phyloP scores from a whole-genome alignment of 83 land plant species.

The Picea engelmannii region DNA sequence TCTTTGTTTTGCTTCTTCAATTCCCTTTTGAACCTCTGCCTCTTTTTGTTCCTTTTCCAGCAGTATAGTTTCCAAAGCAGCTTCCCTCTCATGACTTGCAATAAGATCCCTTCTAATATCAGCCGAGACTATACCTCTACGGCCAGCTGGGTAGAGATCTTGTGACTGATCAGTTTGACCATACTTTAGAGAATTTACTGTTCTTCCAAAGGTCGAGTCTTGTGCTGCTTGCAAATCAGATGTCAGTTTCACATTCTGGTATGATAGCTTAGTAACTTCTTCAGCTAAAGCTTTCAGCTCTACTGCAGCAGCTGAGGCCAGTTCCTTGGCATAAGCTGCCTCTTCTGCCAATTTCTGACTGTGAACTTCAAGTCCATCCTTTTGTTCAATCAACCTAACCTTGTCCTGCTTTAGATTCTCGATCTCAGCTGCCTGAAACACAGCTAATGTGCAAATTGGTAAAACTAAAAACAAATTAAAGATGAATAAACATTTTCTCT shows the following conservation, averaged over 20 bases:
- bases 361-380: slow-evolving; percentile 67
- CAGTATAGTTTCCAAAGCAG: slow-evolving; percentile 53
- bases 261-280: slow-evolving; percentile 92
- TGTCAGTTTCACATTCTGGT: slow-evolving; percentile 69
- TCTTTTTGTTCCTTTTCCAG: slow-evolving; percentile 65
- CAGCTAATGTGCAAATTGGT: background rate
- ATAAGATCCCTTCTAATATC: slow-evolving; percentile 50
- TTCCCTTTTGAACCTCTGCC: slow-evolving; percentile 59
- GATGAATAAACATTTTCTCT: background rate
- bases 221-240: slow-evolving; percentile 54
- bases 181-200: slow-evolving; percentile 12
- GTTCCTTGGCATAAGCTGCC: slow-evolving; percentile 88
- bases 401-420: slow-evolving; percentile 73
- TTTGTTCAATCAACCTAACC: slow-evolving; percentile 54
- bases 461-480: background rate
- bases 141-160: slow-evolving; percentile 20
- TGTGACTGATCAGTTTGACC: slow-evolving; percentile 12
- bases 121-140: slow-evolving; percentile 21
- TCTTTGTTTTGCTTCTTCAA: slow-evolving; percentile 78
- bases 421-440: slow-evolving; percentile 55
- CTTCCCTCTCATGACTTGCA: slow-evolving; percentile 52
- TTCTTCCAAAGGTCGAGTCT: slow-evolving; percentile 33
- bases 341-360: slow-evolving; percentile 88
- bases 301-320: slow-evolving; percentile 95
- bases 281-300: slow-evolving; percentile 94